Evolutionary conservation across 1,139 yeast species (phyloP).

Genomic region (Hyphopichia pseudoburtonii): DNA sequence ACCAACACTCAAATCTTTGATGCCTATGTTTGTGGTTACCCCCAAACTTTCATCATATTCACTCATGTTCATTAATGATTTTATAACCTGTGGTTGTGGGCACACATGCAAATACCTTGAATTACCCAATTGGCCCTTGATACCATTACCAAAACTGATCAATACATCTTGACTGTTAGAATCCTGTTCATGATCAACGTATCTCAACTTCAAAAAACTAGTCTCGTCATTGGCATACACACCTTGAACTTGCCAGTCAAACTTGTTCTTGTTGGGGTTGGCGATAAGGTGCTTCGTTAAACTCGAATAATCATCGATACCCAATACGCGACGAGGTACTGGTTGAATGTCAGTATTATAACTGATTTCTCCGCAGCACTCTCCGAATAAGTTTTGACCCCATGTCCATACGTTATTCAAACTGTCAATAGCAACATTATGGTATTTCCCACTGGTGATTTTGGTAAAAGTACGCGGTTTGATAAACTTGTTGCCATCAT

Average conservation of each 20-base stretch:
- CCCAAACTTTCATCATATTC: conserved; percentile 40
- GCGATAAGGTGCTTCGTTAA: conserved; percentile 23
- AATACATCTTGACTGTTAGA: conserved; percentile 26
- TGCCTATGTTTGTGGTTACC: conserved; percentile 40
- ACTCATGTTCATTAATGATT: conserved; percentile 44
- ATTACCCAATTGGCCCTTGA: conserved; percentile 85
- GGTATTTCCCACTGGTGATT: conserved; percentile 74
- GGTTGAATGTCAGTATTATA: conserved; percentile 67
- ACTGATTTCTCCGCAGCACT: conserved; percentile 71
- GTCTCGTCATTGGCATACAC: conserved; percentile 72
- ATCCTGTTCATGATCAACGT: conserved; percentile 20
- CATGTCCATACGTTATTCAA: conserved; percentile 73
- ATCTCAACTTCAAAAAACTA: conserved; percentile 52
- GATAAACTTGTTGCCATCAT: conserved; percentile 22
- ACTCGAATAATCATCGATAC: conserved; percentile 18
- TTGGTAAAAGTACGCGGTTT: conserved; percentile 48
- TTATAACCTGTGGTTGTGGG: conserved; percentile 62
- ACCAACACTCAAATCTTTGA: conserved; percentile 60
- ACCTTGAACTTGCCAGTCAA: conserved; percentile 41
- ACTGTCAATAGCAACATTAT: conserved; percentile 65
- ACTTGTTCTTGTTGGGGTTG: conserved; percentile 32
- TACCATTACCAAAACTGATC: conserved; percentile 79
- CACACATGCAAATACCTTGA: conserved; percentile 76
- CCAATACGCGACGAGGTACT: conserved; percentile 59
- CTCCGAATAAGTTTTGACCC: conserved; percentile 83